Evolutionary conservation across 208 protist species (phyloP), one percentile per base, ranked within the genome.

Genomic region (Angomonas ambiguus): DNA sequence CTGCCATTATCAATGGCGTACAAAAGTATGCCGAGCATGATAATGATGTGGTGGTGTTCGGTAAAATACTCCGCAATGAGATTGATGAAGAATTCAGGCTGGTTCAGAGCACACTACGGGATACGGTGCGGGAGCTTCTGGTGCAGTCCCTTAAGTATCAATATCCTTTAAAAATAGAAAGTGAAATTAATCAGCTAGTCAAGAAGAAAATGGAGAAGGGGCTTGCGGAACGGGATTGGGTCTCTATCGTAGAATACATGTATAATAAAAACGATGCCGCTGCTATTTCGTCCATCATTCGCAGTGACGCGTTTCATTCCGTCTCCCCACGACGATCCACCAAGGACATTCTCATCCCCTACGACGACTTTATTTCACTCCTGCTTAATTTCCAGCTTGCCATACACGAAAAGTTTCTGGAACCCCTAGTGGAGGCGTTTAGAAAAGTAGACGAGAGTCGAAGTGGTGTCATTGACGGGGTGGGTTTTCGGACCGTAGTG

Each of bases 11-110:
- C 31, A 61, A 88, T 4, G 90, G 81, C 51, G 74, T 96, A 32
- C 72, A 80, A 58, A 76, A 81, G 30, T 92, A 87, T 62, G 74
- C 76, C 2, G 62, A 77, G 6, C 79, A 91, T 34, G 89, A 97
- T 71, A 94, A 91, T 67, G 90, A 96, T 63, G 87, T 97, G 5
- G 84, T 88, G 4, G 87, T 95, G 13, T 97, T 98, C 56, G 86
- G 82, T 41, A 92, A 89, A 64, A 93, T 97, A 31, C 67, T 97
- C 18, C 80, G 83, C 38, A 95, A 97, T 68, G 87, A 97, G 48
- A 84, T 97, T 8, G 91, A 97, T 45, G 92, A 97, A 74, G 90
- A 95, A 62, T 98, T 96, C 67, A 80, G 83, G 42, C 85, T 88
- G 35, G 92, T 97, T 30, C 92, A 97, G 69, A 69, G 72, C 34